Evolutionary conservation across 352 stramenopile species (phyloP), one percentile per base, ranked within the genome.

Genomic region (Peronosclerospora sorghi): DNA sequence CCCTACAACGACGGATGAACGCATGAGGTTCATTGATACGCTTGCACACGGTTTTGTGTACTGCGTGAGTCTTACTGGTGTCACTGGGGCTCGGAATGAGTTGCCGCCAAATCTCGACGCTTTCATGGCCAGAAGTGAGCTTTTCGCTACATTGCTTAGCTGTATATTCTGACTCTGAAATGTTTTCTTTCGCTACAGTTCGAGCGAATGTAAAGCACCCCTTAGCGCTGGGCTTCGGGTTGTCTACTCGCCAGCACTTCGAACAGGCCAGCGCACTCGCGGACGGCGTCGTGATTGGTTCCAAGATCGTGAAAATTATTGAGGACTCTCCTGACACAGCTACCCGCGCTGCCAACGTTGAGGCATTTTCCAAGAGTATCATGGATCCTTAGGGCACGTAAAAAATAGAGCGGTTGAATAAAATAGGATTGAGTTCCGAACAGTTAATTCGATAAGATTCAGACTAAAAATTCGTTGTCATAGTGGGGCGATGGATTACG

Each of bases 181-280:
- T 41, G 39, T 27, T 57, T 41, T 48, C 8, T n/a, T 51, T 34
- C 21, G 23, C 37, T 46, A 5, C 40, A 88, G 80, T 92, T 54
- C 80, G 80, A 48, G 67, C 64, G 36, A 81, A 88, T 51, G 75
- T 90, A 35, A 86, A 79, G 57, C 59, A 82, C 46, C 95, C 95
- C 14, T 67, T 98, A 8, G 94, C 92, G 19, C 83, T 99, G 9
- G 96, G 96, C 39, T 99, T 99, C 63, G 96, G 96, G 18, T 90
- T 99, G 32, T 97, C 89, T 24, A 97, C 72, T 30, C 86, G 87
- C 20, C 63, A 97, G 41, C 88, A 97, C 55, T 89, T 92, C 34
- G 32, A 83, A 14, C 80, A 96, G 66, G 94, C 97, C 1, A 83
- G 90, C 38, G 72, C 78, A 27, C 71, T 98, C 18, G 91, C 93